A percentile compares a stretch with the other conserved stretches of the same genome.
Evolutionary conservation across 495 filamentous ascomycete genomes (phyloP).

Genomic region (Penicillium coprophilum): DNA sequence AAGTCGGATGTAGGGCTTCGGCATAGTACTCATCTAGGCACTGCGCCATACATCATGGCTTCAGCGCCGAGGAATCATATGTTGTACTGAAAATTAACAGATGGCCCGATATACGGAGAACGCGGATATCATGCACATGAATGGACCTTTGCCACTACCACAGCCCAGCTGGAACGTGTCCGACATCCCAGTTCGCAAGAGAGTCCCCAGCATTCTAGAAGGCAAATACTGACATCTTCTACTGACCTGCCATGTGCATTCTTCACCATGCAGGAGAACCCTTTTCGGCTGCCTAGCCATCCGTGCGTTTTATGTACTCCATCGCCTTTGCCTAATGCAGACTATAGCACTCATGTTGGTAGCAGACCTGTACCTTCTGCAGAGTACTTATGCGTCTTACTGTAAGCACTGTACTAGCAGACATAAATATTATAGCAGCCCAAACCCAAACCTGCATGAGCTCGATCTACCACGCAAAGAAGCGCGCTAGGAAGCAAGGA

Average conservation of each 20-base stretch:
- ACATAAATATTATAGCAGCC: background rate
- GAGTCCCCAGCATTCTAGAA: background rate
- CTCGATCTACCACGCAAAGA: background rate
- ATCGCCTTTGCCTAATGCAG: background rate
- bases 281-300: background rate
- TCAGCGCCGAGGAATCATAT: background rate
- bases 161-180: background rate
- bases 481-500: slow-evolving; percentile 6
- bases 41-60: background rate
- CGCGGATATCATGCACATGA: background rate
- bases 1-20: background rate
- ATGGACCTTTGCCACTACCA: background rate
- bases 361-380: background rate
- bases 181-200: background rate
- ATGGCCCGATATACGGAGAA: slow-evolving; percentile 2
- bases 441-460: background rate
- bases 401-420: background rate
- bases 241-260: background rate
- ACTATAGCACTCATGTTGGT: background rate
- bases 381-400: background rate
- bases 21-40: background rate
- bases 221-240: background rate
- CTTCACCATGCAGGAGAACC: slow-evolving; percentile 5
- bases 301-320: background rate
- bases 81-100: background rate